Evolutionary conservation across 1,284 basidiomycete genomes (phyloP), one percentile per base, ranked within the genome.

Genomic region (Cutaneotrichosporon sp.): DNA sequence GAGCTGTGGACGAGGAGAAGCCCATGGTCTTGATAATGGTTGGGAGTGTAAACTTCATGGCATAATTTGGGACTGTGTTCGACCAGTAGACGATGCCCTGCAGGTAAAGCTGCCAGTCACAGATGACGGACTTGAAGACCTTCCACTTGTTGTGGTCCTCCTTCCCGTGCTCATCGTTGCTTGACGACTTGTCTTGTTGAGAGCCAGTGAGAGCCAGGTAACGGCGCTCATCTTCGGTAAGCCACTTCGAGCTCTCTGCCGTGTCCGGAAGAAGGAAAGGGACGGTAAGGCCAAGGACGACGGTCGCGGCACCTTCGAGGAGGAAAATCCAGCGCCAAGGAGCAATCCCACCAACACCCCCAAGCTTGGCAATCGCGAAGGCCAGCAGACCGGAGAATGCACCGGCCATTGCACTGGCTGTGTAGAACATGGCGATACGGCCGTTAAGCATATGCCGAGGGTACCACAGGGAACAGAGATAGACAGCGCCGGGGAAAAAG

Each of bases 361-460:
- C 57, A 24, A 65, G 53, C 24, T 67, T 61, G 24, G 60, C 65
- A 46, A 70, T 65, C 16, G 54, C 66, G 44, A 60, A 70, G 1
- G 64, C 65, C 2, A 69, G 57, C 5, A 69, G 45, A 42, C 67
- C 67, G 11, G 60, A 63, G 26, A 67, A 61, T 2, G 61, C 65
- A 7, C 65, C 63, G 6, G 63, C 55, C 4, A 57, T 46, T 2
- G 43, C 38, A 9, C 51, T 29, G 4, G 38, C 43, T 4, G 34
- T 33, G 51, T 49, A 50, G 48, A 46, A 57, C 31, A 57, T 17
- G 7, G 51, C 29, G 26, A 47, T 50, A 12, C 55, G 50, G 59
- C 59, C 53, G 1, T 65, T 61, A n/a, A 73, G 49, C 51, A 72
- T 70, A 39, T 53, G 12, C 25, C 39, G 47, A 32, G 75, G 73